A percentile compares a stretch with the other conserved stretches of the same genome.
Conservation (phyloP, 495 filamentous ascomycete species). For the Hyaloscypha hepaticicola region DNA sequence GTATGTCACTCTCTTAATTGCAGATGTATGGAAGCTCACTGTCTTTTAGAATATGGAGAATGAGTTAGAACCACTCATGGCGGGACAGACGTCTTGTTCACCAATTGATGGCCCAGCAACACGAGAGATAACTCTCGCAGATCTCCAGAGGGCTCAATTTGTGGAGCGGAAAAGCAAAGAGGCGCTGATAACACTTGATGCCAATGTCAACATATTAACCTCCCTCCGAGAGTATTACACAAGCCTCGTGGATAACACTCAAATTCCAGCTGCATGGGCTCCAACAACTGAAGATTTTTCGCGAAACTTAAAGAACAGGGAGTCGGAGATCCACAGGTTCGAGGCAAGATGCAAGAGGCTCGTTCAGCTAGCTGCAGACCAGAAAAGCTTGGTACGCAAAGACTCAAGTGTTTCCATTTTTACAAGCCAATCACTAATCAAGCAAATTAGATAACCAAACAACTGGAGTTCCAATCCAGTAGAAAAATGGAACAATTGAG, state of each 20-base stretch:
- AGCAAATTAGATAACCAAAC: neutral
- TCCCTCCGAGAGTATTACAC: constrained; percentile 39
- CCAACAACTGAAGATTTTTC: constrained; percentile 35
- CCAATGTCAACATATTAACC: constrained; percentile 39
- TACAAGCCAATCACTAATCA: constrained; percentile 14
- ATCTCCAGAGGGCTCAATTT: constrained; percentile 37
- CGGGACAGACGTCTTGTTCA: constrained; percentile 19
- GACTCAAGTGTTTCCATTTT: constrained; percentile 35
- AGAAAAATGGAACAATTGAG: constrained; percentile 32
- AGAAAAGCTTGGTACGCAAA: constrained; percentile 41
- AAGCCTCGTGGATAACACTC: constrained; percentile 18
- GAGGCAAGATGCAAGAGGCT: constrained; percentile 32
- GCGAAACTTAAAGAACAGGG: constrained; percentile 20
- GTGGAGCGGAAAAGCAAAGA: constrained; percentile 39
- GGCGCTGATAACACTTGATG: constrained; percentile 38
- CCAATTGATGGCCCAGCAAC: constrained; percentile 27
- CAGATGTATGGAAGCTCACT: neutral
- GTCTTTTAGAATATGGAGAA: constrained; percentile 14
- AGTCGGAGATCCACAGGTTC: no score
- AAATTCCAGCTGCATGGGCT: neutral
- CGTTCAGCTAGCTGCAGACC: constrained; percentile 36
- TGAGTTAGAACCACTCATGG: constrained; percentile 19
- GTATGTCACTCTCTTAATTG: neutral
- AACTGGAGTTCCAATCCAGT: neutral
- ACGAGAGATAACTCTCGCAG: constrained; percentile 13